Base-by-base conservation (phyloP, 257 asterid genomes). In the Scutellaria minor region DNA sequence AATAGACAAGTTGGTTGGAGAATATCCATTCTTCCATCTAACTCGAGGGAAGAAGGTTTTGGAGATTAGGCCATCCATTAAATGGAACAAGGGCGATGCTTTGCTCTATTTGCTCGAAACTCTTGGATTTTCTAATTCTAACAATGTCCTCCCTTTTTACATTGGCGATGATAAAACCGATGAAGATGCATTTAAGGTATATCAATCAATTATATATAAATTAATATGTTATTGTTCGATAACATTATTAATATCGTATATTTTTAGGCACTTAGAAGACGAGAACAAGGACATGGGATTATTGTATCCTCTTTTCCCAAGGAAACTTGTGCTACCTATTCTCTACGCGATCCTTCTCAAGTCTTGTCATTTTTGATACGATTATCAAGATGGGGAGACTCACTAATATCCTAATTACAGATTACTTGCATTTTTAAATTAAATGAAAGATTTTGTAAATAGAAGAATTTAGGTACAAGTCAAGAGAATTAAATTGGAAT, bases 81-180 rank as follows among this genome's bases (percentile, higher is more conserved):
- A 90, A 44, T 90, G 96, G 97, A 89, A 90, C 81, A 90, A 93
- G 74, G 96, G 97, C 27, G 80, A 88, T 50, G 98, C 98, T 1
- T 47, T 93, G 70, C 15, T 68, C 0, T 90, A 89, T 79, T 81
- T 93, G 55, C 87, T 90, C 0, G 81, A 90, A 39, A 84, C 89
- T 3, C 73, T 89, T 7, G 97, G 96, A 0, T 82, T 86, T 54
- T 53, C 86, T 2, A 53, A 82, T 40, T 84, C 86, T 2, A 41
- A 24, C 68, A 63, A 78, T 18, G 93, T 88, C 73, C 62, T 90
- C 66, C 93, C 98, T 0, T 37, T 92, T 42, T 92, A 87, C 60
- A 80, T 92, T 0, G 97, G 98, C 5, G 98, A 90, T 56, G 98
- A 92, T 74, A 83, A 68, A 68, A 88, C 96, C 6, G 98, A 92